Base-by-base conservation (phyloP, 2,329 filamentous ascomycete genomes). In the Penicillium thymicola region DNA sequence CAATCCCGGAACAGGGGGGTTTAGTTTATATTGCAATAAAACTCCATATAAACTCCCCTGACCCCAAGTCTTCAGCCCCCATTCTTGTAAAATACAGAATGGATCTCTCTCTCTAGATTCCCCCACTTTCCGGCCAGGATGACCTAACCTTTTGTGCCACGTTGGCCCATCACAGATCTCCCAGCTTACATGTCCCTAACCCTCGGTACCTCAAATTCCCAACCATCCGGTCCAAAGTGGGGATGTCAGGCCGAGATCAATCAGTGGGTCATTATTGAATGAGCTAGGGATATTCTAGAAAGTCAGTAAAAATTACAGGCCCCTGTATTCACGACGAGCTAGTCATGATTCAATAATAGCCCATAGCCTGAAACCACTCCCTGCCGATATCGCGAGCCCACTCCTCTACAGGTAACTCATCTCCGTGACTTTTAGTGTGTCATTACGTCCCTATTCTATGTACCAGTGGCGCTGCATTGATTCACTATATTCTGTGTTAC, bases 61-160 rank as follows among this genome's bases (percentile, higher is more conserved):
- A 32, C 9, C 18, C 41, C n/a, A 44, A 28, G 41, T n/a, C 21
- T 37, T 23, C 16, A n/a, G 28, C 36, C 28, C 28, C 30, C 21
- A 30, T 30, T 36, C 21, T 11, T 21, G 8, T 4, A 5, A 27
- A 43, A 28, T n/a, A 43, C 14, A 3, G 41, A 28, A 50, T 50
- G 36, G 28, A 36, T 41, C 21, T 13, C 2, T 36, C n/a, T 44
- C 2, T 11, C 4, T 18, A 51, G 21, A 43, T 6, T 21, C 21
- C 48, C 46, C 60, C 60, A 62, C 59, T 57, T 59, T 47, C 60
- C 53, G 53, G 43, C 16, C 37, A 40, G 50, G 32, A 48, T 48
- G 55, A 44, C 11, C 41, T 32, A 32, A 21, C 16, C 28, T 44
- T 23, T 23, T 54, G 45, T 37, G 45, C 48, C 38, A 16, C 32